Evolutionary conservation across 805 yeast species (phyloP).

Genomic region (Candida ovalis): DNA sequence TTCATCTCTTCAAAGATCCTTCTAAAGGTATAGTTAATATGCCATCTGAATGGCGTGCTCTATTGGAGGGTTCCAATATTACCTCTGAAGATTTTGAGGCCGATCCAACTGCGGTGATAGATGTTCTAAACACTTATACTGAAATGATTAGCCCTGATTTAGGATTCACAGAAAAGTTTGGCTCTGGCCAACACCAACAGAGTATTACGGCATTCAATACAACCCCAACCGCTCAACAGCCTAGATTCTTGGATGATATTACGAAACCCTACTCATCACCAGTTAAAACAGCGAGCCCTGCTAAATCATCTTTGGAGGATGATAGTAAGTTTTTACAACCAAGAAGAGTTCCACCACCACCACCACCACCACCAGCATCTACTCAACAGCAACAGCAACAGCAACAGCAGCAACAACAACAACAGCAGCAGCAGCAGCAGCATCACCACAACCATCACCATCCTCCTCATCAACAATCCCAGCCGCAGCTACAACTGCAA

Average conservation of each 20-base stretch:
- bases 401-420: slow-evolving; percentile 1
- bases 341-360: slow-evolving; percentile 35
- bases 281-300: not conserved
- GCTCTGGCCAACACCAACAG: not conserved
- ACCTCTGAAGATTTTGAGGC: slow-evolving; percentile 60
- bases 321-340: slow-evolving; percentile 28
- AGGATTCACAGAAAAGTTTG: slow-evolving; percentile 27
- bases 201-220: slow-evolving; percentile 8
- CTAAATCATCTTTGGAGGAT: slow-evolving; percentile 1
- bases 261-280: slow-evolving; percentile 29
- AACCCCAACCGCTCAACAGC: slow-evolving; percentile 1
- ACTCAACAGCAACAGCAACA: slow-evolving; percentile 3
- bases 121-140: slow-evolving; percentile 51
- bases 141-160: slow-evolving; percentile 39
- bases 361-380: slow-evolving; percentile 35
- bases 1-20: slow-evolving; percentile 84
- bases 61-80: slow-evolving; percentile 55
- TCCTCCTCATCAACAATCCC: slow-evolving; percentile 14
- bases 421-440: slow-evolving; percentile 9
- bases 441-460: slow-evolving; percentile 35
- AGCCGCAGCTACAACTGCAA: slow-evolving; percentile 2
- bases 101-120: slow-evolving; percentile 62
- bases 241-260: slow-evolving; percentile 25
- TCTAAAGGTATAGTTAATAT: slow-evolving; percentile 47
- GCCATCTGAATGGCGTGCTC: slow-evolving; percentile 56